Conservation (phyloP, 139 green algal genomes). For the Coccomyxa sp. region DNA sequence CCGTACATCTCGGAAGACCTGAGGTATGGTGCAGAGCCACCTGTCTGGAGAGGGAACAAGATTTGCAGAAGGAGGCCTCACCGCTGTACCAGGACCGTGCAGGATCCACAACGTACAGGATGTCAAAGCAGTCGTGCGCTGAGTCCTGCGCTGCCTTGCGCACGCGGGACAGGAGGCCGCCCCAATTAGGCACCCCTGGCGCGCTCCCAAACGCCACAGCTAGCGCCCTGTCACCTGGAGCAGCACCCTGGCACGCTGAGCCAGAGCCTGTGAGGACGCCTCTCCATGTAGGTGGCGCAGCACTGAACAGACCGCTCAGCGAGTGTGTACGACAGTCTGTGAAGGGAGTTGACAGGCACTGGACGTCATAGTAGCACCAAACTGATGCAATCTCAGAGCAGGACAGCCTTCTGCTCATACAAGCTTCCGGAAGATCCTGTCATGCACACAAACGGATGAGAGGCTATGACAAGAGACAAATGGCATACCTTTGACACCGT, state of each 20-base stretch:
- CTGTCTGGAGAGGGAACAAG: neutral
- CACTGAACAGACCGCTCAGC: too few relatives aligned
- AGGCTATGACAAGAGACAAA: too few relatives aligned
- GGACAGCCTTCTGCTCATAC: too few relatives aligned
- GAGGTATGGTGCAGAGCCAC: neutral
- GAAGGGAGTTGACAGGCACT: too few relatives aligned
- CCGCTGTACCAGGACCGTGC: slow-evolving; percentile 67
- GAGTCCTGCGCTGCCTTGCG: slow-evolving; percentile 7
- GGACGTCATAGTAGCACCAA: too few relatives aligned
- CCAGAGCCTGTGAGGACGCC: too few relatives aligned
- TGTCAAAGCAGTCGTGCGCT: slow-evolving; percentile 58
- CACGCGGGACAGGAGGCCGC: slow-evolving; percentile 64
- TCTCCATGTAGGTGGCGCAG: too few relatives aligned
- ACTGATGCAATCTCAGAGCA: too few relatives aligned
- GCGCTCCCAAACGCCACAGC: slow-evolving; percentile 91
- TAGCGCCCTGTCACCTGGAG: slow-evolving; percentile 46
- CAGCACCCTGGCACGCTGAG: too few relatives aligned
- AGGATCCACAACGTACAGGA: slow-evolving; percentile 81
- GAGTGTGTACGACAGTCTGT: too few relatives aligned
- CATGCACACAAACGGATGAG: too few relatives aligned
- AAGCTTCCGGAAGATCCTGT: too few relatives aligned
- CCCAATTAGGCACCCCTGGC: slow-evolving; percentile 94
- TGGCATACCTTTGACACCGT: neutral
- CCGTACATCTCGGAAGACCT: neutral
- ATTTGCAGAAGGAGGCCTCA: neutral